Evolutionary conservation across 1,284 basidiomycete genomes (phyloP).

Genomic region (Cutaneotrichosporon cyanovorans): DNA sequence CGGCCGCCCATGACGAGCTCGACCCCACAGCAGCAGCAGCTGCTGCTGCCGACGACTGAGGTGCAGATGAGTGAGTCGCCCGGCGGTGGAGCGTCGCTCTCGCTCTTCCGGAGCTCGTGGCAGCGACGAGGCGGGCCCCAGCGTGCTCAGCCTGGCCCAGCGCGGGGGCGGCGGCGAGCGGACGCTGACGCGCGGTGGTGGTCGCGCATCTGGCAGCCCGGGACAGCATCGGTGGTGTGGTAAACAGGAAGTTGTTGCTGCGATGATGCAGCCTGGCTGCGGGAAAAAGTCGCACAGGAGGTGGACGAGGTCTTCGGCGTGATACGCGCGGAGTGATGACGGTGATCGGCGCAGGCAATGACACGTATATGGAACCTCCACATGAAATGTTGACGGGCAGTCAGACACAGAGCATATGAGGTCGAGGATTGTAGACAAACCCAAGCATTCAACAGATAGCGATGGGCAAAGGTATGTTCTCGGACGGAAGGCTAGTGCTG

Average conservation of each 20-base stretch:
- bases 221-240: conserved; percentile 1
- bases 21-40: conserved; percentile 5
- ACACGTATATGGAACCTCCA: conserved; percentile 1
- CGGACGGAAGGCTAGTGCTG: neutral
- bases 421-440: too few species aligned
- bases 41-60: conserved; percentile 5
- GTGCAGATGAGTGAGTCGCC: conserved; percentile 12
- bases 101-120: too few species aligned
- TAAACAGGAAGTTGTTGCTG: neutral
- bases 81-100: neutral
- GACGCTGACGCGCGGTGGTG: neutral
- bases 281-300: neutral
- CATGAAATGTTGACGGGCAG: conserved; percentile 15
- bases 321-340: neutral
- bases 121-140: too few species aligned
- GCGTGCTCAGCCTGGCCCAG: too few species aligned
- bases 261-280: neutral
- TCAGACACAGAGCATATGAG: too few species aligned
- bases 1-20: conserved; percentile 32
- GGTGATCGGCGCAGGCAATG: neutral
- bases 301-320: neutral
- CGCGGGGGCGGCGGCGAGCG: neutral
- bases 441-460: neutral
- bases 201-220: conserved; percentile 4
- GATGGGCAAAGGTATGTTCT: conserved; percentile 9